Evolutionary conservation across 768 basidiomycete genomes (phyloP).

Genomic region (Tephrocybe sp.): DNA sequence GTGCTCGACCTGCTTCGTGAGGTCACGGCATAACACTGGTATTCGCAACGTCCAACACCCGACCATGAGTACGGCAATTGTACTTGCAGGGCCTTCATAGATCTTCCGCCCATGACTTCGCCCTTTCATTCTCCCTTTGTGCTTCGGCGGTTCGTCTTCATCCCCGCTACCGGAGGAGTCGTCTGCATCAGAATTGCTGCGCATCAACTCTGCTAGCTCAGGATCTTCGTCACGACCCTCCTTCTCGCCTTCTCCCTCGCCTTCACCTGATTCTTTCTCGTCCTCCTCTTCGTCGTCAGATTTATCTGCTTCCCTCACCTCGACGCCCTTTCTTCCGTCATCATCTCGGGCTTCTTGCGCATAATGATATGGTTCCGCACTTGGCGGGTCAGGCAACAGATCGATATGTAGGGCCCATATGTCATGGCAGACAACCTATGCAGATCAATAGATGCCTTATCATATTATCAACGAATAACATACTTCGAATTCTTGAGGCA

Average conservation of each 20-base stretch:
- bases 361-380: constrained; percentile 58
- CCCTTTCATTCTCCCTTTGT: constrained; percentile 18
- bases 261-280: constrained; percentile 4
- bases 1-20: constrained; percentile 55
- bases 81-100: constrained; percentile 42
- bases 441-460: not conserved
- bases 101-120: constrained; percentile 15
- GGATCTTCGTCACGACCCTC: constrained; percentile 26
- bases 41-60: constrained; percentile 81
- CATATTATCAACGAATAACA: constrained; percentile 7
- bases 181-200: constrained; percentile 40
- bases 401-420: constrained; percentile 78
- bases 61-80: constrained; percentile 69
- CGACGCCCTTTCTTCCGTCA: constrained; percentile 6
- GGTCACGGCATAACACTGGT: constrained; percentile 74
- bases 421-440: constrained; percentile 72
- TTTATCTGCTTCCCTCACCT: constrained; percentile 1
- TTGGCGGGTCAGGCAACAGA: constrained; percentile 57
- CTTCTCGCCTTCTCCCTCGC: constrained; percentile 6
- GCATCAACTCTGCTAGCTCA: constrained; percentile 42
- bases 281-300: constrained; percentile 21
- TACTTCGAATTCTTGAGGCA: constrained; percentile 83
- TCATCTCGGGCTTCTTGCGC: constrained; percentile 30
- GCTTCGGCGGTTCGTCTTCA: constrained; percentile 10
- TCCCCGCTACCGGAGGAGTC: constrained; percentile 30